Evolutionary conservation across 768 basidiomycete species (phyloP).

Genomic region (Panaeolus cyanescens): DNA sequence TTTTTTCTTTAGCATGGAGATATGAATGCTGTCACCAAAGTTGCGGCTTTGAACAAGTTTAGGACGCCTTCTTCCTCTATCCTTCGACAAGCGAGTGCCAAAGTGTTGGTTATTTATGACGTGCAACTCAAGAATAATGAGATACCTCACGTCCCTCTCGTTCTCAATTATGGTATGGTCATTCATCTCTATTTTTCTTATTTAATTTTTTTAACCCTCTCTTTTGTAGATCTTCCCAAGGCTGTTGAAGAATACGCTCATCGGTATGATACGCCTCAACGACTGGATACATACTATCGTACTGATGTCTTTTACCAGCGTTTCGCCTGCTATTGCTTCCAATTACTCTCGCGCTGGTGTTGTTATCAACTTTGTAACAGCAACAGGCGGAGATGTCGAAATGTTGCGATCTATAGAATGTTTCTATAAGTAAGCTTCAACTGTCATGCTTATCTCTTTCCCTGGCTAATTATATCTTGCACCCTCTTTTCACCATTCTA

Average conservation of each 20-base stretch:
- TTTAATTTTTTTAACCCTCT: neutral
- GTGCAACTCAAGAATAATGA: constrained; percentile 91
- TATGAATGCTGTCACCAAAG: constrained; percentile 82
- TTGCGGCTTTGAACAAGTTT: constrained; percentile 86
- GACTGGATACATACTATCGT: constrained; percentile 1
- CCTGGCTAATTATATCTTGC: neutral
- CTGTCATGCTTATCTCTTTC: neutral
- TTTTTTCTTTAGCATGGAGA: constrained; percentile 71
- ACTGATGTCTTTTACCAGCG: constrained; percentile 42
- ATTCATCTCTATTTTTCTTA: neutral
- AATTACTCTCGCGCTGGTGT: constrained; percentile 88
- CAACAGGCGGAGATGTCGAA: constrained; percentile 96
- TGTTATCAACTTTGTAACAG: constrained; percentile 95
- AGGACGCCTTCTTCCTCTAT: constrained; percentile 56
- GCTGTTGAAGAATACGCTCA: constrained; percentile 98
- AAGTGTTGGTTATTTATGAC: constrained; percentile 91
- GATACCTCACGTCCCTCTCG: constrained; percentile 85
- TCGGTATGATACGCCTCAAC: constrained; percentile 51
- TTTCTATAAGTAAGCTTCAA: constrained; percentile 79
- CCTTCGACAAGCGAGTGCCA: constrained; percentile 67
- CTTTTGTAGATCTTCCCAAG: constrained; percentile 76
- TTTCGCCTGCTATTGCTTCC: constrained; percentile 86
- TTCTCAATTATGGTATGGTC: constrained; percentile 86
- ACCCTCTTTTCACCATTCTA: constrained; percentile 1
- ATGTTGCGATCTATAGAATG: constrained; percentile 98